Conservation (phyloP, 257 asterid species). For the Solanum rostratum region DNA sequence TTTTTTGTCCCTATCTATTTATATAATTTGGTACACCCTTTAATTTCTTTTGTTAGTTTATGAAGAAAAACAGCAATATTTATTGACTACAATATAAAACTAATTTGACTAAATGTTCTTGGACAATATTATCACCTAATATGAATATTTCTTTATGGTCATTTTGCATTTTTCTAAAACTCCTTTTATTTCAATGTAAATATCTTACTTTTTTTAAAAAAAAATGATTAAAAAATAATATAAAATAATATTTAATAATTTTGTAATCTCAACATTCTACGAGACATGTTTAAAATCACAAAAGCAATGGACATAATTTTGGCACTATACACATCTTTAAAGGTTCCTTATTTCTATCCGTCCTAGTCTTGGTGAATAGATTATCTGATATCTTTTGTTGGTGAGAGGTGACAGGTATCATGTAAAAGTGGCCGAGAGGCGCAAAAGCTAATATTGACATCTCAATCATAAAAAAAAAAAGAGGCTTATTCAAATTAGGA, state of each 20-base stretch:
- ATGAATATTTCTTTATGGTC: neutral
- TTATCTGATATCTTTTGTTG: neutral
- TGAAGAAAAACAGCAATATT: neutral
- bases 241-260: neutral
- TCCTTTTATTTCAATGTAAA: neutral
- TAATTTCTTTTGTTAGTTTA: neutral
- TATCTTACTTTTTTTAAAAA: neutral
- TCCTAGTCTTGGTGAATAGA: neutral
- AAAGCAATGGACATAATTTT: neutral
- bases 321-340: neutral
- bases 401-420: neutral
- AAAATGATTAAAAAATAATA: too few species aligned
- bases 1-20: neutral
- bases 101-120: neutral
- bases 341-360: neutral
- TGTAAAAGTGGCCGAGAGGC: too few species aligned
- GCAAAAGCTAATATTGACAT: too few species aligned
- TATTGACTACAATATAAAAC: neutral
- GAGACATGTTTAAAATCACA: neutral
- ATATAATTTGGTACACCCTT: neutral
- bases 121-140: neutral
- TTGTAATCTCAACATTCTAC: neutral
- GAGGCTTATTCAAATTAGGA: too few species aligned
- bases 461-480: too few species aligned
- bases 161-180: neutral